Conservation (phyloP, 2,329 filamentous ascomycete species). For the Colletotrichum destructivum region DNA sequence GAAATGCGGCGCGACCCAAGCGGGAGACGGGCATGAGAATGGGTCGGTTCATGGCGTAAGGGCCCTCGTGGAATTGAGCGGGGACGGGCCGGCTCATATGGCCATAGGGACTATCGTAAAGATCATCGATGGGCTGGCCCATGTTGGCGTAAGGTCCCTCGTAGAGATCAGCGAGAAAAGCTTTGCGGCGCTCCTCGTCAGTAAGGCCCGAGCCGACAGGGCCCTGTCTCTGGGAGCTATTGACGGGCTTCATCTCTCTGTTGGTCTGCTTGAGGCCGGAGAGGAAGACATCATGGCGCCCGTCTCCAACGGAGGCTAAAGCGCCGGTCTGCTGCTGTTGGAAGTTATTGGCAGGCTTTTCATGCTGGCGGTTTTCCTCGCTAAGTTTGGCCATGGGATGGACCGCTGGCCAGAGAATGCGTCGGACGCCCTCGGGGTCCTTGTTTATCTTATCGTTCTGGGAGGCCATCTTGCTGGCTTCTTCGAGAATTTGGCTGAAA, state of each 20-base stretch:
- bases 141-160: constrained; percentile 14
- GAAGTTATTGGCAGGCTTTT: background rate
- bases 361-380: background rate
- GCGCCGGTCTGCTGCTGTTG: background rate
- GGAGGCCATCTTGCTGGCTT: constrained; percentile 16
- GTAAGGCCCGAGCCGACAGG: background rate
- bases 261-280: background rate
- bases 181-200: constrained; percentile 7
- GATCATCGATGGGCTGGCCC: background rate
- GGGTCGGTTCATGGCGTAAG: constrained; percentile 7
- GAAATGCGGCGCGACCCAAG: constrained; percentile 5
- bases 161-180: constrained; percentile 6
- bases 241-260: background rate
- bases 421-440: background rate
- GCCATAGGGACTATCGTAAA: constrained; percentile 2
- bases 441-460: background rate
- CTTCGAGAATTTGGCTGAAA: background rate
- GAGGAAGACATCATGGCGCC: background rate
- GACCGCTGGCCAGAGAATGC: constrained; percentile 8
- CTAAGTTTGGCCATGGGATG: constrained; percentile 1
- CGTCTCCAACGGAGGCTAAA: background rate
- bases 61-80: constrained; percentile 1
- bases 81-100: background rate
- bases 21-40: constrained; percentile 31
- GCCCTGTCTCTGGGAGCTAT: too few species aligned